A percentile compares a stretch with the other conserved stretches of the same genome.
These are phyloP conservation scores for Lactifluus volemus DNA, from an alignment of 768 basidiomycete genomes.

Conservation along the genomic window DNA sequence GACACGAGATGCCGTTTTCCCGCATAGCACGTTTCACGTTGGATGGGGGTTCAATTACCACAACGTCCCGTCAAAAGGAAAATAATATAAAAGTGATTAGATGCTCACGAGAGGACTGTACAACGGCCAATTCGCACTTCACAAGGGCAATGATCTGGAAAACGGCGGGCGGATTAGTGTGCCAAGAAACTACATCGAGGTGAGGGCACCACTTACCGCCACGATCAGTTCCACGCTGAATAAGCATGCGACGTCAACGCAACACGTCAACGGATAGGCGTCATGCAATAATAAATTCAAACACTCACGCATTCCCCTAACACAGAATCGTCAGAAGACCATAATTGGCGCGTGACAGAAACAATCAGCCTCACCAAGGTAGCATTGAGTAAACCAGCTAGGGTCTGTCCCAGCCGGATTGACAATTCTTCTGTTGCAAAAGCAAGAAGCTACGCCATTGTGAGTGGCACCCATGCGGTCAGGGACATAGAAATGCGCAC, in stretches of 20 bases:
- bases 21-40: not conserved
- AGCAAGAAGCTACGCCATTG: constrained; percentile 47
- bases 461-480: not conserved
- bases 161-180: constrained; percentile 13
- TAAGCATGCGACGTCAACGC: not conserved
- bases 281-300: not conserved
- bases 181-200: not conserved
- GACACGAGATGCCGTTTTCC: not conserved
- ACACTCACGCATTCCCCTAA: constrained; percentile 26
- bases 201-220: constrained; percentile 25
- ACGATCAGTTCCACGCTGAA: constrained; percentile 36
- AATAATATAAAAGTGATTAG: not conserved
- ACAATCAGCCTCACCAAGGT: constrained; percentile 45
- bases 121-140: constrained; percentile 37
- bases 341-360: not conserved
- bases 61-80: not conserved
- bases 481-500: constrained; percentile 26
- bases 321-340: not conserved
- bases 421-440: constrained; percentile 86
- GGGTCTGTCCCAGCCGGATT: constrained; percentile 70
- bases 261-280: not conserved
- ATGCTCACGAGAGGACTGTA: constrained; percentile 37
- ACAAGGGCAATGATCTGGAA: constrained; percentile 37
- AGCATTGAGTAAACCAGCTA: constrained; percentile 80
- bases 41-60: not conserved